A percentile compares a stretch with the other conserved stretches of the same genome.
These are phyloP conservation scores for Bonia amplexicaulis DNA, from an alignment of 176 grass and related monocot genomes.

Conservation along the genomic window DNA sequence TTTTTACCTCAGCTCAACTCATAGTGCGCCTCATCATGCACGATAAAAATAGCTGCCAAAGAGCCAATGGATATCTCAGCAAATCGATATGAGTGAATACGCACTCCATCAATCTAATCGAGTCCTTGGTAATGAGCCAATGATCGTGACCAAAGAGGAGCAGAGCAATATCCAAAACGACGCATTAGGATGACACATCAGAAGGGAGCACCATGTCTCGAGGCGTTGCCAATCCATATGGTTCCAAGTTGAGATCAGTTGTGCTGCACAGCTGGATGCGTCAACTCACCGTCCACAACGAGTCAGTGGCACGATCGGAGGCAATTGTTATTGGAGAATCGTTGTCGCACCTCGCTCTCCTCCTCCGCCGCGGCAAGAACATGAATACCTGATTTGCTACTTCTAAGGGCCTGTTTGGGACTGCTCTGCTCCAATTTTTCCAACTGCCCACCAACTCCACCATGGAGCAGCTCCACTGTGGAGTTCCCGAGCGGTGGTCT, in stretches of 20 bases:
- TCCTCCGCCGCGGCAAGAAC: no score
- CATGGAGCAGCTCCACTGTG: no score
- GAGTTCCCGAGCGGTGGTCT: no score
- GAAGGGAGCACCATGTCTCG: not conserved
- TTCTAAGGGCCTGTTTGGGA: no score
- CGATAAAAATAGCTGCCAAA: not conserved
- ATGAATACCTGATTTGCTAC: no score
- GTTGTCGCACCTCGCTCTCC: no score
- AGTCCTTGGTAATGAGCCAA: not conserved
- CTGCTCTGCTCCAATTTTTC: no score
- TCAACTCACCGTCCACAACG: not conserved
- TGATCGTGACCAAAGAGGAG: not conserved
- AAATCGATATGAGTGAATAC: not conserved
- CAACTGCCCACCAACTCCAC: no score
- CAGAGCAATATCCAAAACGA: not conserved
- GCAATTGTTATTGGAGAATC: no score
- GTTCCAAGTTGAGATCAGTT: not conserved
- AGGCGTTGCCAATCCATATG: not conserved
- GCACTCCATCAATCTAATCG: not conserved
- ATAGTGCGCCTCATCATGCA: constrained; percentile 29
- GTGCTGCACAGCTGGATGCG: constrained; percentile 12
- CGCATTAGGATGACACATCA: not conserved
- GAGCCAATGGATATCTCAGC: not conserved
- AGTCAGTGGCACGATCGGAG: not conserved
- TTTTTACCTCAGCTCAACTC: not conserved